These are phyloP conservation scores for Dillenia turbinata DNA, from an alignment of 164 flowering plant genomes.

Conservation along the genomic window DNA sequence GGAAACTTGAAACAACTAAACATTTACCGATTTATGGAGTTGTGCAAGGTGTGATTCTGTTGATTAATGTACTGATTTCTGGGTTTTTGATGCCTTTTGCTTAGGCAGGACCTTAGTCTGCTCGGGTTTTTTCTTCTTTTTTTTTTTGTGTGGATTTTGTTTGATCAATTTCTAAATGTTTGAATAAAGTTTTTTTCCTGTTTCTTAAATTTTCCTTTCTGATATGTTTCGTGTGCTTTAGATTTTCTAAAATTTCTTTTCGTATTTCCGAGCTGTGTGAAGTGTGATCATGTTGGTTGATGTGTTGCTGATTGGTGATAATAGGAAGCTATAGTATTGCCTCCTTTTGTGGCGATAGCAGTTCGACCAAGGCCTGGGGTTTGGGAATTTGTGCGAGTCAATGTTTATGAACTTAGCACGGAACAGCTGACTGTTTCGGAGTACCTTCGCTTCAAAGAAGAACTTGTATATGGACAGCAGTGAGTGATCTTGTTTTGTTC, in stretches of 20 bases:
- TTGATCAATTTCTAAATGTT: no score
- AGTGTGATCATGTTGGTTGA: slow-evolving; percentile 4
- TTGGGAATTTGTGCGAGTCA: slow-evolving; percentile 96
- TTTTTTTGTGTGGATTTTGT: not conserved
- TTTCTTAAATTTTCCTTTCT: not conserved
- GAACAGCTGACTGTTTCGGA: slow-evolving; percentile 81
- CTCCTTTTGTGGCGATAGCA: slow-evolving; percentile 93
- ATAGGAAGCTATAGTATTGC: slow-evolving; percentile 89
- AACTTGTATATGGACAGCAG: slow-evolving; percentile 70
- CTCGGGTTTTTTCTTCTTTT: no score
- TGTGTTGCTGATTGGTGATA: slow-evolving; percentile 11
- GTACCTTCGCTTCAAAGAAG: slow-evolving; percentile 80
- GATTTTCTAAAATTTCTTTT: not conserved
- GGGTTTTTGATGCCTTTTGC: no score
- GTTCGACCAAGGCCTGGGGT: slow-evolving; percentile 97
- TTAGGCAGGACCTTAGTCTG: no score
- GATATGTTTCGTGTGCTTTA: not conserved
- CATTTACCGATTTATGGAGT: no score
- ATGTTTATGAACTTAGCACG: slow-evolving; percentile 73
- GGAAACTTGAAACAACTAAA: no score
- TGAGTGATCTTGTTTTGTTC: slow-evolving; percentile 7
- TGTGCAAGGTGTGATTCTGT: no score
- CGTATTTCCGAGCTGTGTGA: not conserved
- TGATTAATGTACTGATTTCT: no score
- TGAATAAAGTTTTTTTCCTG: no score